Percentiles rank a stretch among this genome's conserved stretches.
Evolutionary conservation across 768 basidiomycete genomes (phyloP).

Genomic region (Lactarius deliciosus): DNA sequence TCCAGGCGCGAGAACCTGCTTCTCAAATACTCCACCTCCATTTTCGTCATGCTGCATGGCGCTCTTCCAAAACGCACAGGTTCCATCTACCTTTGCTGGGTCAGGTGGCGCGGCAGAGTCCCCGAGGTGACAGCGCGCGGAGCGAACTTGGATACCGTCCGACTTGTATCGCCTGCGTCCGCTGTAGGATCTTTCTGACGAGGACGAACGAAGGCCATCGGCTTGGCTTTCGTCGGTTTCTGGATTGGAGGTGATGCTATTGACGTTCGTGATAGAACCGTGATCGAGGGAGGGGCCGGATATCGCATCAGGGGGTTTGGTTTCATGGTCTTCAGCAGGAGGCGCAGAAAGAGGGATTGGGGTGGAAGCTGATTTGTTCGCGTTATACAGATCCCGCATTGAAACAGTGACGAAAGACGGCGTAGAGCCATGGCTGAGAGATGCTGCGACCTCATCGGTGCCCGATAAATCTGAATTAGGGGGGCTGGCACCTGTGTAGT

Average conservation of each 20-base stretch:
- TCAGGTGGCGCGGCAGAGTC: conserved; percentile 2
- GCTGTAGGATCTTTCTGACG: not conserved
- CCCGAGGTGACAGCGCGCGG: conserved; percentile 1
- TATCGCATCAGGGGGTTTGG: not conserved
- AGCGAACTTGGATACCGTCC: conserved; percentile 16
- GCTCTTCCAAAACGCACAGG: conserved; percentile 10
- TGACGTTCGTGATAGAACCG: not conserved
- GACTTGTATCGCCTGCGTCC: conserved; percentile 18
- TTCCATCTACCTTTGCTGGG: conserved; percentile 4
- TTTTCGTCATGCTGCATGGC: not conserved
- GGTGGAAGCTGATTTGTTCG: not conserved
- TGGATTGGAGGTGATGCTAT: too few relatives aligned
- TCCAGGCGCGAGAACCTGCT: not conserved
- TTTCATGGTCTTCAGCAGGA: not conserved
- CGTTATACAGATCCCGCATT: conserved; percentile 8
- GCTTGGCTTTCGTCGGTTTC: not conserved
- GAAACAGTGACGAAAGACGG: conserved; percentile 10
- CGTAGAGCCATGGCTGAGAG: not conserved
- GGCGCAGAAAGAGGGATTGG: not conserved
- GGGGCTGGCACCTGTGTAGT: not conserved
- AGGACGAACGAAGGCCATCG: not conserved
- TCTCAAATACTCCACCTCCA: not conserved
- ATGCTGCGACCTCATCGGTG: not conserved
- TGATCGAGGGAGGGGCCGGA: not conserved
- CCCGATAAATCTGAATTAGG: not conserved